Evolutionary conservation across 2,329 filamentous ascomycete species (phyloP).

Genomic region (Hyphodiscus sp.): DNA sequence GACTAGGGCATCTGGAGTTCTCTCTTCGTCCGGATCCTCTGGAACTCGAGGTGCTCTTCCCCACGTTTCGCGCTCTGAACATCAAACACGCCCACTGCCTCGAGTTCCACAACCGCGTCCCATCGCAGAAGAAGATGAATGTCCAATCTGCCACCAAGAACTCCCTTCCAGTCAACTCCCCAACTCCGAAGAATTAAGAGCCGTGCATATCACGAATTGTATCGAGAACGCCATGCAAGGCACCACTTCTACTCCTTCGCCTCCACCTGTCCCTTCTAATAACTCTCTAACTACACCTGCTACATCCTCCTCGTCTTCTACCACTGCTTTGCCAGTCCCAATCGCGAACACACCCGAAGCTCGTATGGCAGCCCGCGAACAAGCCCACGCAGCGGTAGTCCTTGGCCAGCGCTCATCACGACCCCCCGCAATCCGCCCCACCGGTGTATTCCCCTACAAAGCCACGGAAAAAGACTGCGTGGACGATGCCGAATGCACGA

Average conservation of each 20-base stretch:
- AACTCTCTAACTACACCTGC: conserved; percentile 4
- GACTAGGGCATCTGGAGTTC: not conserved
- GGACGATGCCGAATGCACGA: conserved; percentile 61
- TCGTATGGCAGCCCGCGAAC: conserved; percentile 16
- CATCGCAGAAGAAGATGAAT: conserved; percentile 69
- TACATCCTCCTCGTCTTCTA: conserved; percentile 9
- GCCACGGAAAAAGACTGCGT: conserved; percentile 64
- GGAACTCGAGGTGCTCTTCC: not conserved
- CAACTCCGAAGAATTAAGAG: conserved; percentile 48
- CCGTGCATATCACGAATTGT: conserved; percentile 52
- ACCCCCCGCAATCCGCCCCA: conserved; percentile 37
- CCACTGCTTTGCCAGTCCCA: conserved; percentile 5
- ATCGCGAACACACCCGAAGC: conserved; percentile 15
- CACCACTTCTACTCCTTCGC: conserved; percentile 1
- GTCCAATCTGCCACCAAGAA: conserved; percentile 68
- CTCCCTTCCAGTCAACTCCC: conserved; percentile 52
- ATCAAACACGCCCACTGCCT: conserved; percentile 11
- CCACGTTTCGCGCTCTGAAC: not conserved
- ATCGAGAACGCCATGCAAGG: conserved; percentile 32
- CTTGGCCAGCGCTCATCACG: conserved; percentile 9
- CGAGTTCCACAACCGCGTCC: conserved; percentile 29
- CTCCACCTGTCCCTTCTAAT: not conserved
- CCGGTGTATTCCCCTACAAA: conserved; percentile 56
- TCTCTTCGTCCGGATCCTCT: not conserved
- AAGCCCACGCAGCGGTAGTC: conserved; percentile 18